Conservation (phyloP, 2,329 filamentous ascomycete species). For the Tricladium varicosporioides region DNA sequence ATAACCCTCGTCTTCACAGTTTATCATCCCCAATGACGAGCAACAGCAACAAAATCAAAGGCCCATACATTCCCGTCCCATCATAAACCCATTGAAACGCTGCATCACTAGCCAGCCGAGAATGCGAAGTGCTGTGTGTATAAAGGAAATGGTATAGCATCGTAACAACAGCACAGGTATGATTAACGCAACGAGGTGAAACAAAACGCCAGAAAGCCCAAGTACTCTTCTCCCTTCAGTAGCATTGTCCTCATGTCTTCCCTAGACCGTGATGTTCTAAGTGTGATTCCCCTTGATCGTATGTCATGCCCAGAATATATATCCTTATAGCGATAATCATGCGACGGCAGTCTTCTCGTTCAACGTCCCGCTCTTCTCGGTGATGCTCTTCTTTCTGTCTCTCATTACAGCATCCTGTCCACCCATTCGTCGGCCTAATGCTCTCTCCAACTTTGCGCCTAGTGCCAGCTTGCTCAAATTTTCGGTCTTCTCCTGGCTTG, state of each 20-base stretch:
- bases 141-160: conserved; percentile 13
- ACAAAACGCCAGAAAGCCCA: conserved; percentile 14
- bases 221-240: conserved; percentile 3
- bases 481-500: conserved; percentile 64
- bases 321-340: background rate
- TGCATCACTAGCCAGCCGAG: background rate
- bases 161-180: conserved; percentile 1
- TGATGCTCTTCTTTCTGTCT: conserved; percentile 19
- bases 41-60: too few relatives aligned
- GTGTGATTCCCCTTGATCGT: background rate
- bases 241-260: background rate
- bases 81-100: background rate
- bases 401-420: conserved; percentile 69
- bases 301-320: background rate
- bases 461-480: conserved; percentile 68
- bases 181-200: conserved; percentile 6
- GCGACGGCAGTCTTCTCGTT: conserved; percentile 17
- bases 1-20: too few relatives aligned
- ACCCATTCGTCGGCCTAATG: conserved; percentile 66
- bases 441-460: conserved; percentile 71
- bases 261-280: background rate
- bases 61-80: background rate
- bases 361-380: conserved; percentile 16
- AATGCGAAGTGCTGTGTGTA: background rate
- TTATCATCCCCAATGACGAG: too few relatives aligned